These are phyloP conservation scores for Amoebophrya sp. DNA, from an alignment of 169 alveolate genomes.

Conservation along the genomic window DNA sequence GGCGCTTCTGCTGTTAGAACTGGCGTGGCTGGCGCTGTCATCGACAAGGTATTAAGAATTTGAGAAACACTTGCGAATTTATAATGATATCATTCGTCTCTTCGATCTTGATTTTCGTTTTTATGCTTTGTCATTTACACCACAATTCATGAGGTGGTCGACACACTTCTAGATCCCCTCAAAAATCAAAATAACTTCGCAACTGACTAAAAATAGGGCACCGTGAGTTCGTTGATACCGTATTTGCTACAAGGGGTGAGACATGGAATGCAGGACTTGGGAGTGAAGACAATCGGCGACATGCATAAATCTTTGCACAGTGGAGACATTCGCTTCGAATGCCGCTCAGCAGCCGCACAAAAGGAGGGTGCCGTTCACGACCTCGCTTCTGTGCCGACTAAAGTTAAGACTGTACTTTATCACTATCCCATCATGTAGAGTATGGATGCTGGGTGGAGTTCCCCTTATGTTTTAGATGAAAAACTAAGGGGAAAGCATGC, in stretches of 20 bases:
- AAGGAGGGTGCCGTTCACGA: slow-evolving; percentile 53
- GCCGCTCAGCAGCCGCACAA: slow-evolving; percentile 53
- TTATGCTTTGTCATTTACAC: too few species aligned
- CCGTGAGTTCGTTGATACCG: slow-evolving; percentile 62
- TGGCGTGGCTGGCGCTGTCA: background rate
- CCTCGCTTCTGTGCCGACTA: slow-evolving; percentile 11
- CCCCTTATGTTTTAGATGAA: too few species aligned
- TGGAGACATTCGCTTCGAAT: background rate
- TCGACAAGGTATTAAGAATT: background rate
- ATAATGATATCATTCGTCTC: too few species aligned
- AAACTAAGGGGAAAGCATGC: too few species aligned
- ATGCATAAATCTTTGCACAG: background rate
- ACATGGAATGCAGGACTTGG: background rate
- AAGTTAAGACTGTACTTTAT: too few species aligned
- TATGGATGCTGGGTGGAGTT: too few species aligned
- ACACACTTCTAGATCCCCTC: too few species aligned
- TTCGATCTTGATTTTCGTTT: too few species aligned
- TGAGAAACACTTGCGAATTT: background rate
- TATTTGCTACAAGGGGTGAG: slow-evolving; percentile 57
- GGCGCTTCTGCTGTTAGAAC: too few species aligned
- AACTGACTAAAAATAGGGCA: slow-evolving; percentile 52
- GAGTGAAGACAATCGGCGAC: background rate
- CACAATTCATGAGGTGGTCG: too few species aligned
- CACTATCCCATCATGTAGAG: too few species aligned
- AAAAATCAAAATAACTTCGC: too few species aligned